These are phyloP conservation scores for Paramicrosporidium saccamoebae DNA, from an alignment of 371 early-diverging fungal genomes.

Conservation along the genomic window DNA sequence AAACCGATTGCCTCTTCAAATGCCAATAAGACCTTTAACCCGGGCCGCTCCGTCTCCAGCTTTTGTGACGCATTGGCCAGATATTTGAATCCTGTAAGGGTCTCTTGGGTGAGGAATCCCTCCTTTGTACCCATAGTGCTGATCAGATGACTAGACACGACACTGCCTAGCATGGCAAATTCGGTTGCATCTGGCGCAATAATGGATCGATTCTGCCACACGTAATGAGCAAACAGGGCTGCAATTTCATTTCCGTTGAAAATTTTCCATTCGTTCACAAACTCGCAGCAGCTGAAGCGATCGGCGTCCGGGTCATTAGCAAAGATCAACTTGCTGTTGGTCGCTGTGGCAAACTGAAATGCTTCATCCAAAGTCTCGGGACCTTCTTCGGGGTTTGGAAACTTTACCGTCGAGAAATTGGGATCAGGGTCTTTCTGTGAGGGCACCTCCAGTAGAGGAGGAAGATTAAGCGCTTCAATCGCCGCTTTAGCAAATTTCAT, in stretches of 20 bases:
- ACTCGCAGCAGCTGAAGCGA: constrained; percentile 60
- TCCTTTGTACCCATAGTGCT: constrained; percentile 28
- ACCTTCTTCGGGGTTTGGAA: constrained; percentile 75
- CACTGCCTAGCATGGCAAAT: constrained; percentile 46
- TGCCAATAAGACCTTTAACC: constrained; percentile 30
- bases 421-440: constrained; percentile 51
- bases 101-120: constrained; percentile 50
- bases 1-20: constrained; percentile 85
- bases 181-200: constrained; percentile 8
- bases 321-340: constrained; percentile 23
- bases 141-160: constrained; percentile 62
- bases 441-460: constrained; percentile 17
- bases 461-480: constrained; percentile 24
- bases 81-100: constrained; percentile 87
- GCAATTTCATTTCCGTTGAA: constrained; percentile 80
- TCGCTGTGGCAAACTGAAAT: constrained; percentile 23
- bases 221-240: constrained; percentile 31
- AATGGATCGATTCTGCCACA: constrained; percentile 14
- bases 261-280: constrained; percentile 25
- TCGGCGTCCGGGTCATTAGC: constrained; percentile 98
- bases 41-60: constrained; percentile 12
- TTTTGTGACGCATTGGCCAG: constrained; percentile 45
- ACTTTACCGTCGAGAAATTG: constrained; percentile 65
- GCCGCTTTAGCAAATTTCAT: constrained; percentile 25
- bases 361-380: constrained; percentile 51